Base-by-base conservation (phyloP, 164 flowering plant species). In the Liriodendron chinense region DNA sequence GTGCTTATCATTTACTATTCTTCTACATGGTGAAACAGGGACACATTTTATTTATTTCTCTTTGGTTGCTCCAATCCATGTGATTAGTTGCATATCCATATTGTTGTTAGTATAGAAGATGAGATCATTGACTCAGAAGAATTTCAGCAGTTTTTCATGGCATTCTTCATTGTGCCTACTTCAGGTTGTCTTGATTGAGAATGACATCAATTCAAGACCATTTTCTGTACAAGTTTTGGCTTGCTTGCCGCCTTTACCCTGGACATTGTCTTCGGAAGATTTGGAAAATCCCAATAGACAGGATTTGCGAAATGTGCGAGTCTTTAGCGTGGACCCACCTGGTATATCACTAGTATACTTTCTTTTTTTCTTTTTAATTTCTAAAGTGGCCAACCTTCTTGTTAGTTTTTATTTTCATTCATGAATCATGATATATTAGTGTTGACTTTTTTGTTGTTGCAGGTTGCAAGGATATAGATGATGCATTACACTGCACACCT, bases 391-490 rank as follows among this genome's bases (percentile, higher is more conserved):
- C 9, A 66, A 26, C 16, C 26, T 69, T n/a, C 66, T 34, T 72
- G 48, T 57, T 16, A 26, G 49, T 57, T 26, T 18, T 53, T 59
- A 1, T 56, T 20, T 20, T 25, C 34, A 24, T 12, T 57, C 28
- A 53, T 12, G n/a, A n/a, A 65, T 10, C 59, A 34, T 34, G 43
- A 71, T 71, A 22, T 53, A 43, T 7, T 23, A n/a, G n/a, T 47
- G 70, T 47, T 77, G 50, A 64, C 71, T 79, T 16, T 83, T 56
- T 65, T 70, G n/a, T n/a, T 80, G 78, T 26, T 87, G 82, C 87
- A 96, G 99, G 99, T 59, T 96, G 99, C 87, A 92, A 83, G 85
- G 99, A 96, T 84, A 96, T 96, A 87, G 99, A 96, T 90, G 99
- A 96, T 92, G 99, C 99, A 68, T 75, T 96, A 73, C 98, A 96